A percentile compares a stretch with the other conserved stretches of the same genome.
These are phyloP conservation scores for Teratosphaeria destructans DNA, from an alignment of 2,329 filamentous ascomycete genomes.

Conservation along the genomic window DNA sequence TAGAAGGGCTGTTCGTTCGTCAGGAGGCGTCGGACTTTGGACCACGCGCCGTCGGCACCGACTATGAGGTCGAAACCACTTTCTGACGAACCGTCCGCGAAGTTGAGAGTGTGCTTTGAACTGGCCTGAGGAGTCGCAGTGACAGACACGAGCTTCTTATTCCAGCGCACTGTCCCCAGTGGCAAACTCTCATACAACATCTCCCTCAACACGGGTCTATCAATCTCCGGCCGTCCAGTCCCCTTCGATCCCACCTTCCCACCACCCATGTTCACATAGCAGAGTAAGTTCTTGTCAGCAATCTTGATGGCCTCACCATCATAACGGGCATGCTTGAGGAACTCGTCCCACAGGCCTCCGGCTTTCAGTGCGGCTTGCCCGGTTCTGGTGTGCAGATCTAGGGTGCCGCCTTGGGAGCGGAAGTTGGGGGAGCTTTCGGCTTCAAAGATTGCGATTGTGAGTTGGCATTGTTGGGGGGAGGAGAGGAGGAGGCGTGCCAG, in stretches of 20 bases:
- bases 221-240: conserved; percentile 28
- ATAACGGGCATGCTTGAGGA: conserved; percentile 28
- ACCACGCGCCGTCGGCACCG: conserved; percentile 35
- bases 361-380: conserved; percentile 25
- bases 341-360: conserved; percentile 25
- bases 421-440: conserved; percentile 18
- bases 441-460: conserved; percentile 25
- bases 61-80: conserved; percentile 31
- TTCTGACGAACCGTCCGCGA: conserved; percentile 25
- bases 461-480: not conserved
- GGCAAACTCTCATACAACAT: conserved; percentile 25
- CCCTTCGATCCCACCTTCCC: conserved; percentile 15
- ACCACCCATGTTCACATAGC: conserved; percentile 16
- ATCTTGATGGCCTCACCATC: conserved; percentile 34
- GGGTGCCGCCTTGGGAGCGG: conserved; percentile 27
- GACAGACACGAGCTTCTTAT: conserved; percentile 15
- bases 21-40: conserved; percentile 26
- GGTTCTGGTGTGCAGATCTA: conserved; percentile 27
- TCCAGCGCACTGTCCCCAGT: conserved; percentile 22
- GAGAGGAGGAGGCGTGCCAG: conserved; percentile 24
- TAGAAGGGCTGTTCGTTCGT: conserved; percentile 25
- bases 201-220: conserved; percentile 24
- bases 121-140: conserved; percentile 5
- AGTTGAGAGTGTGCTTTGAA: conserved; percentile 20
- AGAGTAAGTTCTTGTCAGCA: conserved; percentile 29